Base-by-base conservation (phyloP, 495 filamentous ascomycete genomes). In the Trichoderma virens region DNA sequence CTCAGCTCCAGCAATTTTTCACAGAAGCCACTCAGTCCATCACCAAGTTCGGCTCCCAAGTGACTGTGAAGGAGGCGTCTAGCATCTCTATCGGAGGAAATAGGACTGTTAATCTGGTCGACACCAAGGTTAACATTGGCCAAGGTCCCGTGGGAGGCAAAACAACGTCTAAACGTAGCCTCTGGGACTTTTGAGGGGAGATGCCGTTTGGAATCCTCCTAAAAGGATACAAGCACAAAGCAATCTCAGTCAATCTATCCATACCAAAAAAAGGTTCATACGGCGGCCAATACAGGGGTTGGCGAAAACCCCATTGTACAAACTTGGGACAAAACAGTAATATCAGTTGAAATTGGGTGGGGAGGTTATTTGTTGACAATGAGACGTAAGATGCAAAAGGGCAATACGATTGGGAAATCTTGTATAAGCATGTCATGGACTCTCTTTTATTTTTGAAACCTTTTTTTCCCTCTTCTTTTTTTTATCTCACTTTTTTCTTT, bases 1-100 rank as follows among this genome's bases (percentile, higher is more conserved):
- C 67, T 16, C 70, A 71, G 1, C 70, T 91, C 27, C 85, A 89
- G 70, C 71, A 63, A 9, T 82, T 81, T 60, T 83, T 88, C 51
- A 78, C 69, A 13, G 66, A 67, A 20, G 74, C 70, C 14, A 74
- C 64, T 11, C 67, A 74, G 0, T 65, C 65, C 43, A 75, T 69
- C 25, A 65, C 66, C 0, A 64, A 67, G n/a, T 66, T 65, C 20
- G 64, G 68, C 31, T 63, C 67, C 7, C 54, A 61, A 0, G 65
- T 72, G 1, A 71, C 65, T 20, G 64, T 67, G 8, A 69, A 74
- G 1, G 60, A 72, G 56, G 76, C 80, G 27, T 64, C 67, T 23
- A 80, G 80, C 41, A 70, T 82, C 8, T 78, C 75, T 25, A 65
- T 81, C 31, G 77, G 77, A 16, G 72, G 71, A 59, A 78, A 75